These are phyloP conservation scores for Penicillium fimorum DNA, from an alignment of 495 filamentous ascomycete genomes.

Conservation along the genomic window DNA sequence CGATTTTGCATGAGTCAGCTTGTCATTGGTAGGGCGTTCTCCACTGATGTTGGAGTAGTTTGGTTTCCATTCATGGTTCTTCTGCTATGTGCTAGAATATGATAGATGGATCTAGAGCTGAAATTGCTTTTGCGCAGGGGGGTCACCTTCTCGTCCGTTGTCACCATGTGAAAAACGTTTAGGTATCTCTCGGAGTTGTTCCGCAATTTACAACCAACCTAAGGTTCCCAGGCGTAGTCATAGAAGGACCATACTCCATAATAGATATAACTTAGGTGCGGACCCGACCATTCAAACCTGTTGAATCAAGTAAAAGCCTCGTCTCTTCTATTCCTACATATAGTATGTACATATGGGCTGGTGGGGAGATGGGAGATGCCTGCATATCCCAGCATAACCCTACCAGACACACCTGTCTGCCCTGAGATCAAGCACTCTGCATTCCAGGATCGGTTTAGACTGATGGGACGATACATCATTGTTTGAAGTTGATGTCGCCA, in stretches of 20 bases:
- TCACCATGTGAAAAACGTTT: not conserved
- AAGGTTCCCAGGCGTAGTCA: not conserved
- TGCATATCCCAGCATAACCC: constrained; percentile 15
- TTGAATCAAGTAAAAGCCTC: not conserved
- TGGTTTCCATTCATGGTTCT: not conserved
- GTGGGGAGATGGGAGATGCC: constrained; percentile 15
- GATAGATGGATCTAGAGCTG: not conserved
- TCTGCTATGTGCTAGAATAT: not conserved
- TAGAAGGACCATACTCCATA: not conserved
- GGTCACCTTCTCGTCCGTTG: not conserved
- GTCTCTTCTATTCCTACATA: constrained; percentile 19
- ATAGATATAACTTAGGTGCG: not conserved
- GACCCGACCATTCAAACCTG: not conserved
- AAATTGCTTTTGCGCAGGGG: too few relatives aligned
- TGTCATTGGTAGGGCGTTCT: constrained; percentile 25
- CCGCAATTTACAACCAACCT: not conserved
- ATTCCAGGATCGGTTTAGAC: not conserved
- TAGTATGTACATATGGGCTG: constrained; percentile 16
- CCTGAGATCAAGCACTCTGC: not conserved
- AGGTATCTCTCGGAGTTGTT: not conserved
- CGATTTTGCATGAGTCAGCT: constrained; percentile 18
- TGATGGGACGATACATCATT: not conserved
- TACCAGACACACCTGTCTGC: not conserved
- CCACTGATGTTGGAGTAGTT: constrained; percentile 8
- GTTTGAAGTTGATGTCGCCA: not conserved